phyloP scores from a whole-genome alignment of 2,329 filamentous ascomycete genomes.

The Aspergillus novoparasiticus region DNA sequence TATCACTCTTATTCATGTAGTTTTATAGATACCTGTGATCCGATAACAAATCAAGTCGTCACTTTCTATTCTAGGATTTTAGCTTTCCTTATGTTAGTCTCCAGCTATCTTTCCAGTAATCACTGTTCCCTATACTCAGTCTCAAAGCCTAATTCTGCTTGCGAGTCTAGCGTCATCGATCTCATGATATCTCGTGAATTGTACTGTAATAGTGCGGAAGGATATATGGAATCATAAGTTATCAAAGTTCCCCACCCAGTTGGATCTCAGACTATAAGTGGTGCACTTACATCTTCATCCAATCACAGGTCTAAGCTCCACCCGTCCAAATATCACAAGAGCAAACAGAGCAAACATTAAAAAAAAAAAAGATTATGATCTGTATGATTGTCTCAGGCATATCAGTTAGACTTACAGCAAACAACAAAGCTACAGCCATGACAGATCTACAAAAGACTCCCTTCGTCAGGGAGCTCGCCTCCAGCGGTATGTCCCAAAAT shows the following conservation, averaged over 20 bases:
- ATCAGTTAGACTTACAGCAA: conserved; percentile 6
- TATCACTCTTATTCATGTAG: not conserved
- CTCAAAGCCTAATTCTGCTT: not conserved
- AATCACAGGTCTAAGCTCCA: conserved; percentile 5
- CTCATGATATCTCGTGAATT: not conserved
- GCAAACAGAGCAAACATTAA: conserved; percentile 14
- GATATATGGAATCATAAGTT: not conserved
- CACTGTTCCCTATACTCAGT: not conserved
- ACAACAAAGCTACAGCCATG: conserved; percentile 26
- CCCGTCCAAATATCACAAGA: conserved; percentile 1
- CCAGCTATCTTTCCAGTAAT: not conserved
- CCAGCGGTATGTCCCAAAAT: conserved; percentile 63
- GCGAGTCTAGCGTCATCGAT: not conserved
- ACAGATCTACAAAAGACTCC: conserved; percentile 56
- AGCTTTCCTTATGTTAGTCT: too few species aligned
- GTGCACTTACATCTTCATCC: conserved; percentile 6
- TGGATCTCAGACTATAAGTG: not conserved
- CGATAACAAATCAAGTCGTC: not conserved
- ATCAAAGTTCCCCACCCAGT: not conserved
- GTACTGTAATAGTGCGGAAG: not conserved
- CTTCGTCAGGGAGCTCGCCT: conserved; percentile 81
- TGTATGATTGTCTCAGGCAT: not conserved
- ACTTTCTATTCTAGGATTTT: too few species aligned
- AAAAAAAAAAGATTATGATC: conserved; percentile 18
- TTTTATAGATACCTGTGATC: not conserved